Percentiles rank a stretch among this genome's conserved stretches.
Evolutionary conservation across 2,329 filamentous ascomycete genomes (phyloP).

Genomic region (Aspergillus brasiliensis): DNA sequence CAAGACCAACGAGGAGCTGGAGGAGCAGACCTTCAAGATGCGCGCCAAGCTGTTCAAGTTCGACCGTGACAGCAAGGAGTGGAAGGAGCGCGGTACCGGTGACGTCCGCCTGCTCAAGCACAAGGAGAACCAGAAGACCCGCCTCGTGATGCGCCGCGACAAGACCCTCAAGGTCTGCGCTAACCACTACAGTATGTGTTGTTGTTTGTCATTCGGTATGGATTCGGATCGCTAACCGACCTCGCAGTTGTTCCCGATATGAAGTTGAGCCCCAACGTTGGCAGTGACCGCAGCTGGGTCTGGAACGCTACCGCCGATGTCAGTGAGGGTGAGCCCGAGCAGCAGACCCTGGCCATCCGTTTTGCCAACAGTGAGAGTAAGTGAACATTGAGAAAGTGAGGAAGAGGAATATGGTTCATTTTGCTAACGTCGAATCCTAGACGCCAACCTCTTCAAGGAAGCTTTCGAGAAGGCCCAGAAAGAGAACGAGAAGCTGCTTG

Average conservation of each 20-base stretch:
- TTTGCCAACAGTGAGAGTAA: conserved; percentile 97
- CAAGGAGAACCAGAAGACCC: conserved; percentile 97
- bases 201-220: not conserved
- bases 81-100: conserved; percentile 98
- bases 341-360: conserved; percentile 91
- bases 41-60: conserved; percentile 99
- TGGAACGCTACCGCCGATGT: conserved; percentile 99
- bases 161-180: conserved; percentile 99
- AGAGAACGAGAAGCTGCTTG: conserved; percentile 89
- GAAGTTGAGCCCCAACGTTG: conserved; percentile 97
- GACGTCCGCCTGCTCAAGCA: conserved; percentile 97
- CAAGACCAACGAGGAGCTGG: conserved; percentile 97
- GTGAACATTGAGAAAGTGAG: conserved; percentile 38
- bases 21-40: conserved; percentile 99
- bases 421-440: conserved; percentile 49
- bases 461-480: conserved; percentile 95
- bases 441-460: conserved; percentile 97
- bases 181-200: conserved; percentile 91
- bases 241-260: conserved; percentile 87
- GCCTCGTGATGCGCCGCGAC: conserved; percentile 97
- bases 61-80: conserved; percentile 85
- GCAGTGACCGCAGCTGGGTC: conserved; percentile 97
- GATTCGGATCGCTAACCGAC: conserved; percentile 21
- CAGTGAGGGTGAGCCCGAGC: conserved; percentile 96
- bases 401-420: not conserved